A percentile compares a stretch with the other conserved stretches of the same genome.
These are phyloP conservation scores for Dianthus caryophyllus DNA, from an alignment of 148 eudicot genomes.

Conservation along the genomic window DNA sequence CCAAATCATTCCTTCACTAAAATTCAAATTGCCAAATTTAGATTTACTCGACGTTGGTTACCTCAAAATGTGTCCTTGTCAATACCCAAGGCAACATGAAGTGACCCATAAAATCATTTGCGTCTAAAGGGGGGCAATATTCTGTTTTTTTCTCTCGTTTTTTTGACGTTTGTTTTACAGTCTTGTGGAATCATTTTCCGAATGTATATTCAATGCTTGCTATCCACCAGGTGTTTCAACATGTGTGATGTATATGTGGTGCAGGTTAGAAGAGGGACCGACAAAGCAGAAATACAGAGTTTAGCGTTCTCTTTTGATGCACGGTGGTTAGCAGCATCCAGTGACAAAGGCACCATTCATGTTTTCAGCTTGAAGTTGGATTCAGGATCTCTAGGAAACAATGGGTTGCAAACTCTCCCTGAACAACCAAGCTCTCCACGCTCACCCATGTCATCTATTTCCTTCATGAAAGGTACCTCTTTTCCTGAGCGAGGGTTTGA, in stretches of 20 bases:
- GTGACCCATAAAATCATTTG: too few relatives aligned
- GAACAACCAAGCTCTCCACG: constrained; percentile 43
- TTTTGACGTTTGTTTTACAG: background rate
- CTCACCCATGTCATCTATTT: constrained; percentile 48
- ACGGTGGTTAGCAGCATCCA: constrained; percentile 68
- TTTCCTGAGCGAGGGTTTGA: constrained; percentile 18
- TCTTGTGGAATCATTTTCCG: background rate
- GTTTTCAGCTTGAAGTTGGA: constrained; percentile 65
- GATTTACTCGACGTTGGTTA: too few relatives aligned
- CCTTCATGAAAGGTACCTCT: constrained; percentile 81
- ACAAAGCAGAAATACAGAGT: constrained; percentile 64
- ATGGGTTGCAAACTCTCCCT: constrained; percentile 28
- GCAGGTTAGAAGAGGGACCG: constrained; percentile 75
- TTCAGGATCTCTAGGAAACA: constrained; percentile 38
- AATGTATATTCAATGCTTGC: background rate
- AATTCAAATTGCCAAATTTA: too few relatives aligned
- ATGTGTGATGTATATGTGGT: constrained; percentile 1
- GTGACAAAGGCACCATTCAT: constrained; percentile 72
- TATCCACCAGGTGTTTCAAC: background rate
- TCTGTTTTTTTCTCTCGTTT: background rate
- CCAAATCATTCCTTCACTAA: too few relatives aligned
- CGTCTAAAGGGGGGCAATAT: too few relatives aligned
- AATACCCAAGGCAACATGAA: too few relatives aligned
- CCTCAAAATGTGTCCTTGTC: too few relatives aligned
- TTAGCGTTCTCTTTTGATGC: constrained; percentile 64